Evolutionary conservation across 2,329 filamentous ascomycete species (phyloP).

Genomic region (Neoarthrinium moseri): DNA sequence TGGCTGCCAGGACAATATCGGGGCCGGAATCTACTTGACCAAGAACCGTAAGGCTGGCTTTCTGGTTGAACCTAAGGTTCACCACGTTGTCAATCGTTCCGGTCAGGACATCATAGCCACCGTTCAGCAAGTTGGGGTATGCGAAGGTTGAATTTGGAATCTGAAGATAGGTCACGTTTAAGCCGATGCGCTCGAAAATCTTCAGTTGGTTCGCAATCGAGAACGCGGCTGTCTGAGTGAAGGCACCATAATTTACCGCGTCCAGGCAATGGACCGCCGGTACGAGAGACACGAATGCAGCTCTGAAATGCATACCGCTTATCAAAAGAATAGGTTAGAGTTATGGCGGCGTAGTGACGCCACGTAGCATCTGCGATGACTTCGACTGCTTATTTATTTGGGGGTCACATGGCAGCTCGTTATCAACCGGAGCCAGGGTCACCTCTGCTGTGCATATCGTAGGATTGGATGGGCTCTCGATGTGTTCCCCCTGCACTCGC

Average conservation of each 20-base stretch:
- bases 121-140: background rate
- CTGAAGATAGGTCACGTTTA: background rate
- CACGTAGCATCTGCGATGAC: no score
- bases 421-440: no score
- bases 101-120: background rate
- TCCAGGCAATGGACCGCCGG: background rate
- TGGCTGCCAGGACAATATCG: constrained; percentile 2
- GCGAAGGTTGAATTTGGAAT: constrained; percentile 4
- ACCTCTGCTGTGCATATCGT: no score
- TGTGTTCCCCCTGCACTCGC: no score
- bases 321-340: no score
- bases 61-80: constrained; percentile 3
- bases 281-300: background rate
- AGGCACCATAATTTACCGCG: background rate
- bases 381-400: no score
- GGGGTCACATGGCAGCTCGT: no score
- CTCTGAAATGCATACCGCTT: no score
- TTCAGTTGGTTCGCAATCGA: constrained; percentile 6
- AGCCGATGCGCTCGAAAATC: background rate
- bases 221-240: background rate
- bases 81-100: constrained; percentile 5
- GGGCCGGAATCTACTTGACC: constrained; percentile 1
- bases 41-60: background rate
- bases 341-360: no score
- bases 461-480: no score